These are phyloP conservation scores for Bruguiera parviflora DNA, from an alignment of 345 rosid species.

Conservation along the genomic window DNA sequence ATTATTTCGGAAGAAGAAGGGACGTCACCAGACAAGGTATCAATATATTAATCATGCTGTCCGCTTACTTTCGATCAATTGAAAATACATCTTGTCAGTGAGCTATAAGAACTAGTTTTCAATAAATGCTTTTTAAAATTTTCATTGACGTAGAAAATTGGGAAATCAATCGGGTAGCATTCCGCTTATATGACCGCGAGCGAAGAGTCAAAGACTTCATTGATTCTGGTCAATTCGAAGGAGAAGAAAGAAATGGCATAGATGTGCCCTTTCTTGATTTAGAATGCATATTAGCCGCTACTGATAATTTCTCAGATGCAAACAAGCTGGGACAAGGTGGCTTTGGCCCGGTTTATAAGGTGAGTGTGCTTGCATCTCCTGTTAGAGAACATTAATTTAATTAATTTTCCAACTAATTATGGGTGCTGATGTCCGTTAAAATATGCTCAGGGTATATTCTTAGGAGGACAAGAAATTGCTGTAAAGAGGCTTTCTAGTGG, in stretches of 20 bases:
- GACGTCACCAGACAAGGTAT: not conserved
- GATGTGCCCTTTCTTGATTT: slow-evolving; percentile 43
- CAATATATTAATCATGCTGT: not conserved
- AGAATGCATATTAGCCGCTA: slow-evolving; percentile 40
- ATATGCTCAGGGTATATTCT: slow-evolving; percentile 36
- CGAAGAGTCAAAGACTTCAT: slow-evolving; percentile 32
- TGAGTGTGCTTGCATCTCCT: not conserved
- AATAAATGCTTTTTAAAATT: not conserved
- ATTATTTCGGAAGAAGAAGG: not conserved
- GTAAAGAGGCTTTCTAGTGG: slow-evolving; percentile 54
- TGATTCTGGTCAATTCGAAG: slow-evolving; percentile 19
- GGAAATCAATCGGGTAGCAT: slow-evolving; percentile 1
- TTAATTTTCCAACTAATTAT: not conserved
- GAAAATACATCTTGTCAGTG: not conserved
- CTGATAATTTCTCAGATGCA: slow-evolving; percentile 41
- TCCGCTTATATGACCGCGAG: slow-evolving; percentile 27
- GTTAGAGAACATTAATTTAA: not conserved
- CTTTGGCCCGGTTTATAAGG: slow-evolving; percentile 69
- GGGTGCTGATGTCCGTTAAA: not conserved
- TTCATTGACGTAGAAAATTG: slow-evolving; percentile 18
- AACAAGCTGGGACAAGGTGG: slow-evolving; percentile 61
- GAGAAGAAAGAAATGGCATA: slow-evolving; percentile 39
- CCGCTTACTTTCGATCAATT: not conserved
- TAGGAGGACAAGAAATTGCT: slow-evolving; percentile 51
- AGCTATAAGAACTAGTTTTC: no score